Evolutionary conservation across 1,139 yeast genomes (phyloP), one percentile per base, ranked within the genome.

Genomic region (Debaryomyces coudertii): DNA sequence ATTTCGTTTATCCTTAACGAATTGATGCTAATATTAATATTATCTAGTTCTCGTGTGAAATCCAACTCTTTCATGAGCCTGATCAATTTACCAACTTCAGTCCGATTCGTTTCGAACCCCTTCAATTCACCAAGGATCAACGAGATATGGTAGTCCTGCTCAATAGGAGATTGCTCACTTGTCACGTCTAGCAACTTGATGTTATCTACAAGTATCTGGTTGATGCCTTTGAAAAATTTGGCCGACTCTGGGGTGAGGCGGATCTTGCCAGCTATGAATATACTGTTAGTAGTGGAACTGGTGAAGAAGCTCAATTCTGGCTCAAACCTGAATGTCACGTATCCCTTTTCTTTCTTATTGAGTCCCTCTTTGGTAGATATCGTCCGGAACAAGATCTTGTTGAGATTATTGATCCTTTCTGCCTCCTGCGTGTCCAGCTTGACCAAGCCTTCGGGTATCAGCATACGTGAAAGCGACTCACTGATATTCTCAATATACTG

Each of bases 61-160:
- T 47, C 44, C 16, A 47, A 35, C n/a, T 40, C 28, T 20, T 30
- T 24, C 16, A 47, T 22, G 12, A 29, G 15, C 2, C 29, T 6
- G 14, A 29, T 41, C 23, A 47, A 31, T 11, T 36, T 15, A 5
- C 27, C 24, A 8, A 44, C 6, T 18, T 43, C 45, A 7, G 16
- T 29, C 18, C 28, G 40, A 12, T 29, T 35, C 7, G 39, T 33
- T 14, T 33, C 29, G 6, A 45, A 29, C 16, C 42, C 38, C 25
- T 45, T 47, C 12, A 45, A 40, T 28, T 47, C 51, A 5, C 47
- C 53, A 4, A 49, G 36, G 8, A 47, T 42, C 6, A 49, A 33
- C 11, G 53, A 49, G 14, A 49, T 35, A 34, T 49, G 53, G 24
- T 43, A 40, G 7, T 31, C 39, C 11, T 40, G 44, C 7, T 28